Percentiles rank a stretch among this genome's conserved stretches.
phyloP scores from a whole-genome alignment of 1,284 basidiomycete genomes.

The Acaromyces ingoldii region DNA sequence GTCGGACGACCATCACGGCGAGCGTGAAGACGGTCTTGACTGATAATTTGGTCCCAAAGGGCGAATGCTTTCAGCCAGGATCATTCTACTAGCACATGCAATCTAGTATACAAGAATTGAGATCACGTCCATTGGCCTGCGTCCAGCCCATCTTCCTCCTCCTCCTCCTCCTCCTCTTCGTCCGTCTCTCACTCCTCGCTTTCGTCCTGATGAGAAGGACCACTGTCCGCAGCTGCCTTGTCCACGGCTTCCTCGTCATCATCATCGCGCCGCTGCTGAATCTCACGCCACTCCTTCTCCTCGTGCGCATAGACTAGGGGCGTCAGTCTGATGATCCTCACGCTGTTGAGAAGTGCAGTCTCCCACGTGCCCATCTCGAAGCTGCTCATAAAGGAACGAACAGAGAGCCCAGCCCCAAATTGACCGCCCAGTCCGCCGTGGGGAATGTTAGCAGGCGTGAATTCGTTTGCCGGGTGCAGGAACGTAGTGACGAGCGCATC shows the following conservation, averaged over 20 bases:
- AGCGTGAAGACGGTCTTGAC: too few relatives aligned
- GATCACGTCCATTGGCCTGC: not conserved
- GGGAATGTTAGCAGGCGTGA: too few relatives aligned
- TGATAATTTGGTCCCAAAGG: too few relatives aligned
- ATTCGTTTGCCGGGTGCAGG: slow-evolving; percentile 3
- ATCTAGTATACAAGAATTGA: too few relatives aligned
- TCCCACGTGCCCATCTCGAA: too few relatives aligned
- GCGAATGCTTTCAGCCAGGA: too few relatives aligned
- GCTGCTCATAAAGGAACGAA: too few relatives aligned
- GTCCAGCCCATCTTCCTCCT: not conserved
- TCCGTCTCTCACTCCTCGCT: not conserved
- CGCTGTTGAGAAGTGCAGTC: slow-evolving; percentile 1
- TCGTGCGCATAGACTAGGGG: not conserved
- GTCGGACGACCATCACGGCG: too few relatives aligned
- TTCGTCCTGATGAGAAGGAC: not conserved
- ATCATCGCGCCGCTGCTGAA: not conserved
- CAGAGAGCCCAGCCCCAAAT: too few relatives aligned
- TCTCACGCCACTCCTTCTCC: too few relatives aligned
- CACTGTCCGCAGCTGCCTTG: not conserved
- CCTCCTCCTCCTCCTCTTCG: not conserved
- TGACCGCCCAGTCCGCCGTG: not conserved
- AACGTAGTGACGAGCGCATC: not conserved
- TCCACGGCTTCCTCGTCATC: not conserved
- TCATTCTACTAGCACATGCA: not conserved
- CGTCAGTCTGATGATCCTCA: slow-evolving; percentile 1